Base-by-base conservation (phyloP, 768 basidiomycete species). In the Lactarius hengduanensis region DNA sequence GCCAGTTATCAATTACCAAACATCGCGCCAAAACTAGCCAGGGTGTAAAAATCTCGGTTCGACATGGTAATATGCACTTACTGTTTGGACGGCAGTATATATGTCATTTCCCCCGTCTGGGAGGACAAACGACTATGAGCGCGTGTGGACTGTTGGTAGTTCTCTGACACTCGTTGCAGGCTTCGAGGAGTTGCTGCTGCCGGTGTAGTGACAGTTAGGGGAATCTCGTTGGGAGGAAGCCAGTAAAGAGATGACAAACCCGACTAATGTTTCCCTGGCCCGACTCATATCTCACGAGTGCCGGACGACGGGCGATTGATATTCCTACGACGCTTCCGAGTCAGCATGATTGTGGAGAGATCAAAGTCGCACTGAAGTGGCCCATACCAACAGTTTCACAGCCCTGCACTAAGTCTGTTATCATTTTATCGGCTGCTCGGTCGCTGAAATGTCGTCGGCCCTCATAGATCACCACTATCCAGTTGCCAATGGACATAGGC, bases 11-110 rank as follows among this genome's bases (percentile, higher is more conserved):
- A 61, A 34, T 40, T 38, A 66, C 67, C 41, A 4, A 45, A 65
- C 53, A 43, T 68, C 64, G 6, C n/a, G n/a, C 64, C 63, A 9
- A 61, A 61, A 22, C 64, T 68, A 13, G 13, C 1, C n/a, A 26
- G 15, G 8, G 41, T 10, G 6, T 58, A 34, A 65, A 57, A 36
- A 34, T 45, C 41, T 28, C 26, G 22, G 20, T n/a, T 32, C 10
- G 6, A 45, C 43, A 15, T n/a, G 16, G 15, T 20, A n/a, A 58
- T 28, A 53, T 2, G n/a, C 11, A 81, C 87, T 65, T 71, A 93
- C 91, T 91, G 86, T 77, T 93, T 93, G 34, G n/a, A 92, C 83
- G 18, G 86, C 83, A 2, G 83, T 86, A 69, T 93, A 93, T 16
- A 91, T 84, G 58, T 93, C 89, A 43, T 86, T 85, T 0, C 84